Percentiles rank a stretch among this genome's conserved stretches.
phyloP scores from a whole-genome alignment of 331 rosid genomes.

The Erythrophleum ivorense region DNA sequence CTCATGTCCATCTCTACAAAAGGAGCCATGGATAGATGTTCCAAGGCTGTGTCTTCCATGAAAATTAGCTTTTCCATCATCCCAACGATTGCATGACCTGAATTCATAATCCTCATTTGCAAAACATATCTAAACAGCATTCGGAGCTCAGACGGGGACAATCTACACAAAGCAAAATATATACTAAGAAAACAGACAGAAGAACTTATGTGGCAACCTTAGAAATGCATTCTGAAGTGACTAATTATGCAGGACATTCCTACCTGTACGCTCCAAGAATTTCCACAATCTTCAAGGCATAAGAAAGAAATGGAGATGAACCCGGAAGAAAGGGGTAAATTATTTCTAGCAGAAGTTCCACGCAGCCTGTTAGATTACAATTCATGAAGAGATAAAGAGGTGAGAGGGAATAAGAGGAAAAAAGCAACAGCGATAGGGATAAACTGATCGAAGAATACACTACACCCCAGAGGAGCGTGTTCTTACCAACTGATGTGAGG shows the following conservation, averaged over 20 bases:
- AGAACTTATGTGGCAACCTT: slow-evolving; percentile 28
- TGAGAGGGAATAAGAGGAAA: too few relatives aligned
- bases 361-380: slow-evolving; percentile 79
- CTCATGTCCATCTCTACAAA: too few relatives aligned
- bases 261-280: slow-evolving; percentile 94
- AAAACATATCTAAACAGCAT: slow-evolving; percentile 75
- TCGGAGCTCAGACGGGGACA: slow-evolving; percentile 81
- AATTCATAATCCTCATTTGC: slow-evolving; percentile 75
- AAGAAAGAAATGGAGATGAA: slow-evolving; percentile 63
- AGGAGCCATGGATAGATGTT: slow-evolving; percentile 84
- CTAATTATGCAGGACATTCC: too few relatives aligned
- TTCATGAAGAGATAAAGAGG: slow-evolving; percentile 20
- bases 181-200: too few relatives aligned
- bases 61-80: slow-evolving; percentile 87
- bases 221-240: slow-evolving; percentile 10
- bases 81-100: slow-evolving; percentile 78
- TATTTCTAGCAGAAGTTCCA: slow-evolving; percentile 71
- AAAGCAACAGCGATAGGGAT: too few relatives aligned
- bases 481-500: slow-evolving; percentile 87
- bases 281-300: too few relatives aligned
- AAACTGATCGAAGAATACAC: too few relatives aligned
- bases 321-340: slow-evolving; percentile 67
- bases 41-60: slow-evolving; percentile 79
- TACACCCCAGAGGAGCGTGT: slow-evolving; percentile 26
- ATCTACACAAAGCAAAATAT: slow-evolving; percentile 76